These are phyloP conservation scores for Exophiala lecanii-corni DNA, from an alignment of 2,329 filamentous ascomycete species.

Conservation along the genomic window DNA sequence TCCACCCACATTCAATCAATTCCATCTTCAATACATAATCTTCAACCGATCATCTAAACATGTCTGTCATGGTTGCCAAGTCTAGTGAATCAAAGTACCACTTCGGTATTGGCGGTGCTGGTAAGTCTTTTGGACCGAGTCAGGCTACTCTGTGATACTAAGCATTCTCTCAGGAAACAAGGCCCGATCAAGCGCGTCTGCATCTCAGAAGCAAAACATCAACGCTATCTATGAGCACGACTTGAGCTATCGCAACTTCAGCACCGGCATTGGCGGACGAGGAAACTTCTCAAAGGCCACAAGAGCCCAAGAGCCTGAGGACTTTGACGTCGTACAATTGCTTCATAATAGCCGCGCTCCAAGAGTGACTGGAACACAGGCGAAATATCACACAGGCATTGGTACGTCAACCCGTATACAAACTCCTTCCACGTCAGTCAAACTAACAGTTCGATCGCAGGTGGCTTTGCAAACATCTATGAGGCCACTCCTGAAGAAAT, in stretches of 20 bases:
- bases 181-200: constrained; percentile 47
- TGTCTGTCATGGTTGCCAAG: neutral
- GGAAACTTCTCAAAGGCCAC: constrained; percentile 12
- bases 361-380: constrained; percentile 31
- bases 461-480: constrained; percentile 27
- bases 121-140: constrained; percentile 1
- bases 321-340: constrained; percentile 62
- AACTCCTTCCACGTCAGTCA: no score
- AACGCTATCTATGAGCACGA: constrained; percentile 1
- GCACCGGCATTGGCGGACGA: constrained; percentile 15
- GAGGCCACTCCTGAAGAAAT: constrained; percentile 27
- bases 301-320: constrained; percentile 48
- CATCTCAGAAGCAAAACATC: neutral
- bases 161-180: constrained; percentile 64
- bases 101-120: constrained; percentile 11
- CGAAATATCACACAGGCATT: constrained; percentile 38
- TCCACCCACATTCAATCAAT: no score
- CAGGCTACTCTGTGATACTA: no score
- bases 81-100: neutral
- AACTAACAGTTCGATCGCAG: constrained; percentile 15
- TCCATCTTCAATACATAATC: no score
- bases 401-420: no score
- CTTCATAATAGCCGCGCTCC: constrained; percentile 73
- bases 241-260: constrained; percentile 8
- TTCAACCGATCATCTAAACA: neutral